Base-by-base conservation (phyloP, 345 rosid species). In the Garcia nutans region DNA sequence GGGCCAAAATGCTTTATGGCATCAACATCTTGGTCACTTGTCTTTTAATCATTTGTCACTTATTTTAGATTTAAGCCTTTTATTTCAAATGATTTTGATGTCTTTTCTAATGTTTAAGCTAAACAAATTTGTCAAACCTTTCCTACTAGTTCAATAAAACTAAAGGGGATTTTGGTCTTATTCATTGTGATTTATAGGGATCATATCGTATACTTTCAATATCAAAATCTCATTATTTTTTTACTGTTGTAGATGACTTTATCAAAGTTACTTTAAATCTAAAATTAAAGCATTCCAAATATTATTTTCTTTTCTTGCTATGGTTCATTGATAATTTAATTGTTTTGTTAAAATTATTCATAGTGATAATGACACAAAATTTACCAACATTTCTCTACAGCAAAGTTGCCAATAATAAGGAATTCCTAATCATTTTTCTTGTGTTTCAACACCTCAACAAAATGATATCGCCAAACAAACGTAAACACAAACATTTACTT, bases 101-200 rank as follows among this genome's bases (percentile, higher is more conserved):
- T 15, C 1, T 22, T 47, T 68, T 22, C 26, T 59, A 50, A n/a
- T n/a, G n/a, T n/a, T 47, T 3, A 1, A 13, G 59, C 41, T 5
- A 47, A 68, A 22, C n/a, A 50, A 11, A 23, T 8, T 47, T 13
- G 6, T 10, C 20, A 8, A 1, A 7, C 59, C 0, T 68, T 68
- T 23, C n/a, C 22, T 23, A 15, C 12, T 13, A 68, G 41, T 68
- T 12, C 41, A 10, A 47, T 23, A 23, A 47, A 47, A 50, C 58
- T 23, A 4, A 12, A 1, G n/a, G 49, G 10, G 7, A 5, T 24
- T 68, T 45, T 68, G 58, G 49, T 3, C 22, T 68, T 3, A 15
- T 68, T 10, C 72, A 68, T 26, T 45, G 72, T 68, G 41, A 68
- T 68, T 15, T 68, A 47, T 68, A 4, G 41, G 58, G 72, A 22